These are phyloP conservation scores for Pythium pectinolyticum DNA, from an alignment of 352 stramenopile genomes.

Conservation along the genomic window DNA sequence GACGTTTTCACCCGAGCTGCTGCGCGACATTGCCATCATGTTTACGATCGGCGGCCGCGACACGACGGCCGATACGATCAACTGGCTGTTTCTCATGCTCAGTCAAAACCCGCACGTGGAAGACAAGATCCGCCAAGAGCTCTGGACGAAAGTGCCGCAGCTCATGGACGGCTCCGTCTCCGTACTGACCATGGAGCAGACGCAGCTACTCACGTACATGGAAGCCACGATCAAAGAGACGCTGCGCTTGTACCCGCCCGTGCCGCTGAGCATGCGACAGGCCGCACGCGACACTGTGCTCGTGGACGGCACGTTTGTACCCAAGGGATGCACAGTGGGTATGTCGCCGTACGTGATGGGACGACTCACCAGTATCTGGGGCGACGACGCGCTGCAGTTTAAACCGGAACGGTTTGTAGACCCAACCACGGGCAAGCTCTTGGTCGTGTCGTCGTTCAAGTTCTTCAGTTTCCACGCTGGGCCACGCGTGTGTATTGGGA, in stretches of 20 bases:
- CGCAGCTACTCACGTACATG: slow-evolving; percentile 18
- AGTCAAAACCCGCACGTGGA: slow-evolving; percentile 37
- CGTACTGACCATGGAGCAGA: slow-evolving; percentile 15
- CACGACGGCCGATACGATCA: slow-evolving; percentile 47
- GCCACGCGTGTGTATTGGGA: slow-evolving; percentile 43
- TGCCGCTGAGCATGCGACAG: slow-evolving; percentile 33
- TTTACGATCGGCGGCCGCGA: slow-evolving; percentile 55
- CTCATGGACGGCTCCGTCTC: slow-evolving; percentile 10
- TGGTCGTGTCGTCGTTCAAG: slow-evolving; percentile 34
- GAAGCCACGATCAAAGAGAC: slow-evolving; percentile 37
- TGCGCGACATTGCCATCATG: slow-evolving; percentile 49
- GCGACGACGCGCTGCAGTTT: slow-evolving; percentile 32
- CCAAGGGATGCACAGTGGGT: slow-evolving; percentile 26
- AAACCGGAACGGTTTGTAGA: slow-evolving; percentile 37
- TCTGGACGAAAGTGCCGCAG: slow-evolving; percentile 28
- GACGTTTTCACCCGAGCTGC: slow-evolving; percentile 20
- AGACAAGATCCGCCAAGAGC: slow-evolving; percentile 30
- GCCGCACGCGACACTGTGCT: slow-evolving; percentile 32
- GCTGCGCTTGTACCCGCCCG: slow-evolving; percentile 37
- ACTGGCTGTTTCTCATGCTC: slow-evolving; percentile 50
- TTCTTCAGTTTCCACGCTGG: slow-evolving; percentile 44
- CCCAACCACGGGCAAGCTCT: slow-evolving; percentile 10
- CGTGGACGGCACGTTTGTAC: slow-evolving; percentile 36
- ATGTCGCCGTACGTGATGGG: slow-evolving; percentile 37
- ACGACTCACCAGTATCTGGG: slow-evolving; percentile 33